Percentiles rank a stretch among this genome's conserved stretches.
Conservation (phyloP, 768 basidiomycete genomes). For the Trametes punicea region DNA sequence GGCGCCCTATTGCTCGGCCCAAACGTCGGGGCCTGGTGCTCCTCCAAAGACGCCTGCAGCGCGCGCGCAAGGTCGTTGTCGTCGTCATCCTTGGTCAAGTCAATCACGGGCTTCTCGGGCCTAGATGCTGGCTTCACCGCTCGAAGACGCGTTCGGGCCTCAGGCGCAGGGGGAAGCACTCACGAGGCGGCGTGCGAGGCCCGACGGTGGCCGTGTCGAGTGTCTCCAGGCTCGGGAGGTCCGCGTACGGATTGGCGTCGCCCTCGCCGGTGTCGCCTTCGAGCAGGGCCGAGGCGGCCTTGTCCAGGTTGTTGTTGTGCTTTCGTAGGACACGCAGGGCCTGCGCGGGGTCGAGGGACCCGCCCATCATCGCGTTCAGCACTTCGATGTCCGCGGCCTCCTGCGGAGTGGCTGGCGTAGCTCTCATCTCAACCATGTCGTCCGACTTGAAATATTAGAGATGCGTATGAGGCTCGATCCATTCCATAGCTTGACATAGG, state of each 20-base stretch:
- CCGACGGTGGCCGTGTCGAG: slow-evolving; percentile 14
- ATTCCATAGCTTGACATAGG: too few relatives aligned
- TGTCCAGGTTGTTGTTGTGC: slow-evolving; percentile 50
- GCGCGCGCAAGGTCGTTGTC: slow-evolving; percentile 47
- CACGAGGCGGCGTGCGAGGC: slow-evolving; percentile 30
- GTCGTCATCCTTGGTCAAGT: slow-evolving; percentile 61
- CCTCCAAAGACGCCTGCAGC: slow-evolving; percentile 50
- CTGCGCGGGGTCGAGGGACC: slow-evolving; percentile 40
- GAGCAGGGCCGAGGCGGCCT: slow-evolving; percentile 33
- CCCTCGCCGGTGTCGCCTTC: slow-evolving; percentile 28
- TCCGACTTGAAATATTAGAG: too few relatives aligned
- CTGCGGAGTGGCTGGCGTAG: slow-evolving; percentile 21
- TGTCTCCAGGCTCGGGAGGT: slow-evolving; percentile 12
- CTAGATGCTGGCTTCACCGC: slow-evolving; percentile 28
- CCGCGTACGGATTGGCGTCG: slow-evolving; percentile 5
- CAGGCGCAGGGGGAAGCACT: slow-evolving; percentile 5
- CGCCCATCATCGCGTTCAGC: slow-evolving; percentile 39
- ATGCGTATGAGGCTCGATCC: too few relatives aligned
- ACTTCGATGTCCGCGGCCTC: slow-evolving; percentile 31
- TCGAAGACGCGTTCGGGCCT: too few relatives aligned
- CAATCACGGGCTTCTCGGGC: slow-evolving; percentile 40
- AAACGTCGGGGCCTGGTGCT: slow-evolving; percentile 42
- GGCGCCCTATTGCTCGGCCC: slow-evolving; percentile 60
- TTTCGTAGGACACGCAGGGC: slow-evolving; percentile 57
- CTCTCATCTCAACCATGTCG: too few relatives aligned